These are phyloP conservation scores for Suhomyces bolitotheri DNA, from an alignment of 1,139 yeast species.

Conservation along the genomic window DNA sequence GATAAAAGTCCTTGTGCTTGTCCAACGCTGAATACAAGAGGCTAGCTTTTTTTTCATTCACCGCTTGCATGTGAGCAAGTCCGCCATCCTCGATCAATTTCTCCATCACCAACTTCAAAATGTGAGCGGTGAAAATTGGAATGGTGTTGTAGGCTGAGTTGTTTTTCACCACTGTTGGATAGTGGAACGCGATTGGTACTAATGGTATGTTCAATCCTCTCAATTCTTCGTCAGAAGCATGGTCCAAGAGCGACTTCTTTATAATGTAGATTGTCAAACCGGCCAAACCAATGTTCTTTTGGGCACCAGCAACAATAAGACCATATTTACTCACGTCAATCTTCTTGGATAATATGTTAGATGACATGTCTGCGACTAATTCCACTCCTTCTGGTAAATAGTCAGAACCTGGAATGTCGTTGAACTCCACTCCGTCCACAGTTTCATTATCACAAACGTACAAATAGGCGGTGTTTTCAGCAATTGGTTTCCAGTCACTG, in stretches of 20 bases:
- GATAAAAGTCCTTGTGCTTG: conserved; percentile 60
- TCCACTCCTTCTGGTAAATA: conserved; percentile 69
- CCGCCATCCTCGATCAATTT: conserved; percentile 64
- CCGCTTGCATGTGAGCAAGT: conserved; percentile 49
- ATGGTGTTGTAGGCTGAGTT: conserved; percentile 94
- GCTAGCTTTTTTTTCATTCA: conserved; percentile 61
- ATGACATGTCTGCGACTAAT: conserved; percentile 91
- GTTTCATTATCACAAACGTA: conserved; percentile 96
- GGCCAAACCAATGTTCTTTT: conserved; percentile 94
- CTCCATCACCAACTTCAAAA: conserved; percentile 75
- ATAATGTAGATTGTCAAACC: conserved; percentile 91
- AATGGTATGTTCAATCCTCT: conserved; percentile 63
- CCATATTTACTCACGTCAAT: conserved; percentile 85
- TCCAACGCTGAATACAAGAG: conserved; percentile 67
- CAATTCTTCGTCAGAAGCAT: conserved; percentile 64
- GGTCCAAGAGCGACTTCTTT: conserved; percentile 72
- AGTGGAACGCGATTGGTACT: conserved; percentile 85
- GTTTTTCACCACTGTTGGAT: conserved; percentile 80
- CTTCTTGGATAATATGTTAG: conserved; percentile 80
- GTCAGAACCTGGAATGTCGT: conserved; percentile 43
- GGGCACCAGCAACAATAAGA: conserved; percentile 91
- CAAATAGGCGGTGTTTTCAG: conserved; percentile 69
- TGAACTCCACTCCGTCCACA: conserved; percentile 89
- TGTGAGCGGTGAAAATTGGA: conserved; percentile 87
- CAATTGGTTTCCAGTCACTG: conserved; percentile 57